Conservation (phyloP, 192 early-diverging fungal species). For the Umbelopsis sp. region DNA sequence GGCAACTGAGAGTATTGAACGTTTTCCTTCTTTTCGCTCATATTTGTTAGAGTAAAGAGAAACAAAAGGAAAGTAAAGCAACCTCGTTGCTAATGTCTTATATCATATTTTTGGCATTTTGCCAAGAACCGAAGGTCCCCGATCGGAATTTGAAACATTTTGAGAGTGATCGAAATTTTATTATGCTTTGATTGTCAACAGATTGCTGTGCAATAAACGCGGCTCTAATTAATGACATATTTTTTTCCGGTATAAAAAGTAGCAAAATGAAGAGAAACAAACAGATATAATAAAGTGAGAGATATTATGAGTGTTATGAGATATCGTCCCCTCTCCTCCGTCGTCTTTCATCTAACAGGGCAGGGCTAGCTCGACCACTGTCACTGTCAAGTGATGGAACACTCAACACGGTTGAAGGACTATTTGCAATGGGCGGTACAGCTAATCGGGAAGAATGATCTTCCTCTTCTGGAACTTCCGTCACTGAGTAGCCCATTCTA, state of each 20-base stretch:
- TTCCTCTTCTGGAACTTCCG: slow-evolving; percentile 1
- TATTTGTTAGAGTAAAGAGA: slow-evolving; percentile 2
- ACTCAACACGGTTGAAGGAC: neutral
- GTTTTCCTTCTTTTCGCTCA: neutral
- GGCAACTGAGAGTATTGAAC: neutral
- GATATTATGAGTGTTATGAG: neutral
- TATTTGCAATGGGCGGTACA: neutral
- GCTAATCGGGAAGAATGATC: neutral
- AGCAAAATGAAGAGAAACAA: neutral
- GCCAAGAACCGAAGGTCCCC: slow-evolving; percentile 21
- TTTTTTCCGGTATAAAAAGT: too few relatives aligned
- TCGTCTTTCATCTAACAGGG: neutral
- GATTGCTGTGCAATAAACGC: too few relatives aligned
- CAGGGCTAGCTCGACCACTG: neutral
- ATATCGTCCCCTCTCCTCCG: neutral
- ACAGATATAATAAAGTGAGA: neutral
- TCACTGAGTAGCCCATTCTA: slow-evolving; percentile 13
- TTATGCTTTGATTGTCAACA: too few relatives aligned
- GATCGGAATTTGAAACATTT: slow-evolving; percentile 9
- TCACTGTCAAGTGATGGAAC: neutral
- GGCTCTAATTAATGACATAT: too few relatives aligned
- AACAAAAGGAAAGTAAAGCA: neutral
- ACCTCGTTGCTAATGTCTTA: neutral
- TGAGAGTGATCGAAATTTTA: neutral
- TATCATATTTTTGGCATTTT: neutral